Evolutionary conservation across 2,329 filamentous ascomycete species (phyloP).

Genomic region (Tolypocladium sp.): DNA sequence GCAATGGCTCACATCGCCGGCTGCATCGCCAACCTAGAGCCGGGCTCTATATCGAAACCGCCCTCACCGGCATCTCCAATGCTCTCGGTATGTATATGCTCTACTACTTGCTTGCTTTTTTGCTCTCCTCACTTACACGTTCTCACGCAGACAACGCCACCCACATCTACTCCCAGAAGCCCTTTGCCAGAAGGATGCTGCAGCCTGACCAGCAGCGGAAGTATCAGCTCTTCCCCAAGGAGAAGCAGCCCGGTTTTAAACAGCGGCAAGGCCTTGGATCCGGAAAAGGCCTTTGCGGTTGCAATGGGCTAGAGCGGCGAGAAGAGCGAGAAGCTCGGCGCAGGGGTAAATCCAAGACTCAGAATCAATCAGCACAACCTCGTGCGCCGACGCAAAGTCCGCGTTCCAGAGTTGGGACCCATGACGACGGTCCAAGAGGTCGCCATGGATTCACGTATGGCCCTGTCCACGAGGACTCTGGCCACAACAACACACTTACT

Average conservation of each 20-base stretch:
- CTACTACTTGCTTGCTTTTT: not conserved
- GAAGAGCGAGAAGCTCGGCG: conserved; percentile 28
- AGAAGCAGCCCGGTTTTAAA: conserved; percentile 34
- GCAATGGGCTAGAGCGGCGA: conserved; percentile 31
- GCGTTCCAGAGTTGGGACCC: conserved; percentile 54
- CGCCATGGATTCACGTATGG: conserved; percentile 62
- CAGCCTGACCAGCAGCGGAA: conserved; percentile 41
- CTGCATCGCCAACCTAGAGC: conserved; percentile 43
- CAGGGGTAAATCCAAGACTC: conserved; percentile 31
- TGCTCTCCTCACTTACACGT: not conserved
- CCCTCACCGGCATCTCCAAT: conserved; percentile 34
- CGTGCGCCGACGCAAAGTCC: conserved; percentile 51
- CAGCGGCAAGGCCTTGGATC: conserved; percentile 36
- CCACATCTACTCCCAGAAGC: conserved; percentile 27
- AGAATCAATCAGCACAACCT: conserved; percentile 50
- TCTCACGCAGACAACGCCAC: conserved; percentile 1
- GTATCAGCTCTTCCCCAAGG: conserved; percentile 52
- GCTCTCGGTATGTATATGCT: conserved; percentile 30
- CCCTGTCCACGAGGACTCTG: not conserved
- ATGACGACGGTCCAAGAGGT: conserved; percentile 62
- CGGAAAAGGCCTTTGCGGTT: conserved; percentile 38
- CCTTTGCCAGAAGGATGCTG: conserved; percentile 50
- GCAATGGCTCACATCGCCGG: conserved; percentile 55
- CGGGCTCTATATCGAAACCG: conserved; percentile 42
- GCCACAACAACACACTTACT: not conserved